phyloP scores from a whole-genome alignment of 305 asterid genomes.

The Plantago coronopus region DNA sequence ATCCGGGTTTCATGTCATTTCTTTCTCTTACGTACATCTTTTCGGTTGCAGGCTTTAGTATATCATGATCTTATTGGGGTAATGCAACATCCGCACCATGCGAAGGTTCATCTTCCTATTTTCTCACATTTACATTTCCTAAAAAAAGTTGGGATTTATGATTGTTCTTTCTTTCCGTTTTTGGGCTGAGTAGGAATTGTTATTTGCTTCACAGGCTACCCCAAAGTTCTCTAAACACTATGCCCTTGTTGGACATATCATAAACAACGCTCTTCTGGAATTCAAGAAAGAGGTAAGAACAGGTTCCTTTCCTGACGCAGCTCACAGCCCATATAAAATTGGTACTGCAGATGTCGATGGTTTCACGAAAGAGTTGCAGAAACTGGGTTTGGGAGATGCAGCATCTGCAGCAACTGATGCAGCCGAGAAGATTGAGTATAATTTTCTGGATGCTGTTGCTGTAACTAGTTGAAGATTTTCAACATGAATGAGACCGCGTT shows the following conservation, averaged over 20 bases:
- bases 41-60: conserved; percentile 69
- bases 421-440: conserved; percentile 43
- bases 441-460: neutral
- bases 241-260: conserved; percentile 64
- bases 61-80: conserved; percentile 92
- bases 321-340: conserved; percentile 81
- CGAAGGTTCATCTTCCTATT: conserved; percentile 52
- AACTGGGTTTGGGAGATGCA: conserved; percentile 65
- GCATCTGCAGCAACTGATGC: conserved; percentile 79
- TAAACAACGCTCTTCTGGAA: conserved; percentile 66
- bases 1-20: no score
- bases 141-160: neutral
- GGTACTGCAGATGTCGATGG: conserved; percentile 48
- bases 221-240: conserved; percentile 89
- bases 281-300: conserved; percentile 64
- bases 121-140: neutral
- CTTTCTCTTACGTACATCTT: neutral
- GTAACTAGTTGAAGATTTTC: neutral
- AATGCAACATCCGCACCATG: conserved; percentile 94
- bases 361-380: conserved; percentile 51
- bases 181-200: conserved; percentile 3
- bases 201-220: conserved; percentile 50
- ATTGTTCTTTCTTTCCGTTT: no score
- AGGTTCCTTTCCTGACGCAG: conserved; percentile 61
- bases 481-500: neutral